Base-by-base conservation (phyloP, 1,139 yeast genomes). In the Suhomyces guaymorum region DNA sequence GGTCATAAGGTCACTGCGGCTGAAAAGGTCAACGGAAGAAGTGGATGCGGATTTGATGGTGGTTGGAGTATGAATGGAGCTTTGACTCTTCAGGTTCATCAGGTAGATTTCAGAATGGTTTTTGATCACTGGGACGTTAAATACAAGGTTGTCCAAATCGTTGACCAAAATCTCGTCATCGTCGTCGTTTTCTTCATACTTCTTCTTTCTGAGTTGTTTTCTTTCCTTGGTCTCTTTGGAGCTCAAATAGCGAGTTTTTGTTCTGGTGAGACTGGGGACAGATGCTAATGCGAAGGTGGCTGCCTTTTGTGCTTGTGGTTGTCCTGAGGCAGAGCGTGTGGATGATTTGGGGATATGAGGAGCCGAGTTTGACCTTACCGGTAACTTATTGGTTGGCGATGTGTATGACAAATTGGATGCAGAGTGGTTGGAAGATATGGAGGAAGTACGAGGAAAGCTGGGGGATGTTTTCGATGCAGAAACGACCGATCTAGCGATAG, bases 61-160 rank as follows among this genome's bases (percentile, higher is more conserved):
- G 28, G 31, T 29, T 3, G 41, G 41, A 12, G 37, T 24, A n/a
- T 33, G 37, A 8, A 37, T 17, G 15, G 19, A 5, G 7, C 33
- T 20, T 11, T 32, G 29, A 15, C 32, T 28, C 21, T 32, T 43
- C 32, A 33, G 38, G 18, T 25, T 30, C 37, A 32, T 24, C 31
- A 57, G 43, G 41, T 60, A 69, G 24, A 68, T 42, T 33, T 66
- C 70, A 32, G 61, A 59, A 37, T 62, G 63, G 44, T 59, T 64
- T 39, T 61, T 60, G 22, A 70, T 63, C 9, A 70, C 62, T 1
- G 76, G 76, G 11, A 71, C 75, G 41, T 71, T 71, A 45, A 70
- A 70, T 5, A 69, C 66, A 29, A 68, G 53, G 29, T 42, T 35
- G 37, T 66, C 70, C 37, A 66, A 50, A 41, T 68, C 73, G 43